phyloP scores from a whole-genome alignment of 441 rosid species.

The Corymbia calophylla region DNA sequence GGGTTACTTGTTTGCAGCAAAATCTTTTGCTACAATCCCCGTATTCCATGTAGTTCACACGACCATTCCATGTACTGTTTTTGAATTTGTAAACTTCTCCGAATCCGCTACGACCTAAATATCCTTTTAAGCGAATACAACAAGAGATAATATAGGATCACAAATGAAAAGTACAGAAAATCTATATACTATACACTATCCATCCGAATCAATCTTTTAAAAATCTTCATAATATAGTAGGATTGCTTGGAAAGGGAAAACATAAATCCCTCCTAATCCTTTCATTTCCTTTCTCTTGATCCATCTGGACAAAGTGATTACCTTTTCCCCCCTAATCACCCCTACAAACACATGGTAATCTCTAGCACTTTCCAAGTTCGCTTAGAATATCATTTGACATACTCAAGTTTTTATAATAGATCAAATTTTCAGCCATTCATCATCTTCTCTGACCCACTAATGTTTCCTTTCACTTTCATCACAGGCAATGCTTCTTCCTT shows the following conservation, averaged over 20 bases:
- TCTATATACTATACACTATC: not conserved
- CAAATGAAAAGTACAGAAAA: not conserved
- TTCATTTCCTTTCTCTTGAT: not conserved
- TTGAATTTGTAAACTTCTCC: not conserved
- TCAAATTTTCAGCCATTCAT: not conserved
- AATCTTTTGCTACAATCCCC: not conserved
- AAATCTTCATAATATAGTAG: not conserved
- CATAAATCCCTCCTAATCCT: not conserved
- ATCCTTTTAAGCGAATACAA: not conserved
- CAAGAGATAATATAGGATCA: not conserved
- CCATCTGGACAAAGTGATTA: not conserved
- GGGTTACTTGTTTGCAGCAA: not conserved
- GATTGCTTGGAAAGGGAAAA: not conserved
- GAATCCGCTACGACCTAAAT: not conserved
- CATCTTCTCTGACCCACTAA: not conserved
- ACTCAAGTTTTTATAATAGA: not conserved
- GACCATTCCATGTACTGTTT: not conserved
- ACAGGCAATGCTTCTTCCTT: not conserved
- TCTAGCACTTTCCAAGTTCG: not conserved
- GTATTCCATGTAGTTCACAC: not conserved
- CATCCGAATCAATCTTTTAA: not conserved
- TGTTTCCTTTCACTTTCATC: not conserved
- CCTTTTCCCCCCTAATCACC: not conserved
- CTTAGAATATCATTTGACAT: not conserved
- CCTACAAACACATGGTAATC: not conserved